Percentiles rank a stretch among this genome's conserved stretches.
Conservation (phyloP, 805 yeast genomes). For the Pichia cabralensis region DNA sequence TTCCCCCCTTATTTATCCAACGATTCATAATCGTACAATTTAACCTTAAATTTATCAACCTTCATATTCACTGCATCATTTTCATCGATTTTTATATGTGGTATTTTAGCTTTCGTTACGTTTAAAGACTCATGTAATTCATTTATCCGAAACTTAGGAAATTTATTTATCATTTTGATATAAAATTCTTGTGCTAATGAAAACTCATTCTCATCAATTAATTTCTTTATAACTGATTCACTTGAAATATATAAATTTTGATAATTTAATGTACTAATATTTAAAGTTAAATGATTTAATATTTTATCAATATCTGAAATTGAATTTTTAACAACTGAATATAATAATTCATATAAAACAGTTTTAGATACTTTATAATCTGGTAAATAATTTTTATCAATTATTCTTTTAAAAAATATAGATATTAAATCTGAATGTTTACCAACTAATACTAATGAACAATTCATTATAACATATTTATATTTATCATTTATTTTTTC, state of each 20-base stretch:
- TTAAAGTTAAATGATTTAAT: conserved; percentile 3
- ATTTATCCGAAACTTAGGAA: conserved; percentile 4
- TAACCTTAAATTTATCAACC: conserved; percentile 12
- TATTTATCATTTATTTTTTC: not conserved
- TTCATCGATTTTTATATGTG: conserved; percentile 1
- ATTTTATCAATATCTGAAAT: conserved; percentile 8
- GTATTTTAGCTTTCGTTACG: conserved; percentile 3
- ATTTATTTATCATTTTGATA: conserved; percentile 3
- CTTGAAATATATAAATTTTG: conserved; percentile 3
- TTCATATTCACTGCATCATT: conserved; percentile 11
- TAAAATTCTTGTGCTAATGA: conserved; percentile 11
- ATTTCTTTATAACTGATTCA: conserved; percentile 5
- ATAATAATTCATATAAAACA: conserved; percentile 2
- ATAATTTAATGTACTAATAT: not conserved
- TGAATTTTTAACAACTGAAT: conserved; percentile 5
- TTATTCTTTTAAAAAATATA: conserved; percentile 7
- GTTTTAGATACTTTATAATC: conserved; percentile 7
- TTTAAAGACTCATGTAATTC: conserved; percentile 1
- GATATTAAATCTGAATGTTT: conserved; percentile 9
- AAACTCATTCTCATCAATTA: conserved; percentile 4
- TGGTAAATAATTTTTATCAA: conserved; percentile 2
- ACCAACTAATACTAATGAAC: conserved; percentile 5
- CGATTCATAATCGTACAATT: conserved; percentile 13
- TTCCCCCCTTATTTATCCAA: conserved; percentile 3
- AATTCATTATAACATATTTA: conserved; percentile 6